Conservation (phyloP, 495 filamentous ascomycete genomes). For the Neurospora discreta region DNA sequence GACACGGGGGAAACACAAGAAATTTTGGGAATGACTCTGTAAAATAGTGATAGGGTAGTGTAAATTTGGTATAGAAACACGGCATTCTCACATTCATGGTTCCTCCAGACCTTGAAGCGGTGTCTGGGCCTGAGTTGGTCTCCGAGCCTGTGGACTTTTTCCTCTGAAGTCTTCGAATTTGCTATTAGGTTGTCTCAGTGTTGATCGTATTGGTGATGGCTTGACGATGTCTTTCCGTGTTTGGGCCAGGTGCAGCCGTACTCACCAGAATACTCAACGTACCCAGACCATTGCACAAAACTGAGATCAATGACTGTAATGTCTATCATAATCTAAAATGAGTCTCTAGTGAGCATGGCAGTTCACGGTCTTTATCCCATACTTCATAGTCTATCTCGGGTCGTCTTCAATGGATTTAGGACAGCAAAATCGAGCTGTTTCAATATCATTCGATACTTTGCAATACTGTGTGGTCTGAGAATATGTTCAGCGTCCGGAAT, state of each 20-base stretch:
- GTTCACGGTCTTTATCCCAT: neutral
- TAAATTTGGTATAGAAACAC: neutral
- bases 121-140: neutral
- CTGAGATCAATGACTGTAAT: neutral
- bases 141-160: neutral
- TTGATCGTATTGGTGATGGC: neutral
- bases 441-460: neutral
- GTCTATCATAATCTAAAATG: neutral
- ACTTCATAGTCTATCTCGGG: neutral
- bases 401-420: neutral
- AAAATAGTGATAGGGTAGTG: neutral
- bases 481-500: neutral
- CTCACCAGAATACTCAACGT: neutral
- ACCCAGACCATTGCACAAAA: neutral
- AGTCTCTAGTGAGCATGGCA: neutral
- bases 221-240: neutral
- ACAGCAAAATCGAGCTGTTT: neutral
- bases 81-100: neutral
- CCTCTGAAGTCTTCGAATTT: neutral
- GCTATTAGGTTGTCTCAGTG: neutral
- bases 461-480: neutral
- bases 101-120: neutral
- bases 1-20: neutral
- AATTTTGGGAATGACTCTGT: neutral
- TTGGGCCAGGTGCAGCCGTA: neutral